Base-by-base conservation (phyloP, 176 grass and related monocot genomes). In the Secale cereale region DNA sequence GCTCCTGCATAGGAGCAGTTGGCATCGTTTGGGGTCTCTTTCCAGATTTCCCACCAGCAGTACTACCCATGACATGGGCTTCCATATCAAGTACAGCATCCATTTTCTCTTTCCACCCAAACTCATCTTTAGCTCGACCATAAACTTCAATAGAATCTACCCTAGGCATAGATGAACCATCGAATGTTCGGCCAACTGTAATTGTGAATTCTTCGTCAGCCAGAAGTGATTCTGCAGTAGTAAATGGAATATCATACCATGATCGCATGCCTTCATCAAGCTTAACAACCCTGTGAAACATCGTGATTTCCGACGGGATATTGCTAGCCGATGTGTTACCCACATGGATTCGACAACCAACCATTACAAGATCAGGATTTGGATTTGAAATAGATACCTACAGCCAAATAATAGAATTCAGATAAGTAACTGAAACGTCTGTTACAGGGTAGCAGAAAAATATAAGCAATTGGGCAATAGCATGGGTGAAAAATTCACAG, bases 101-200 rank as follows among this genome's bases (percentile, higher is more conserved):
- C 93, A 98, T 94, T 90, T 98, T 98, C 82, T 98, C 96, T 88
- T 98, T 98, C 91, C 96, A 98, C 68, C 96, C 96, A 98, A 98
- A 98, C 79, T 98, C 96, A 81, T 98, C 93, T 89, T 95, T 98
- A 32, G 91, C 82, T 60, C 91, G 89, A 79, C 96, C 91, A 89
- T 98, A 98, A 83, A 98, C 86, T 90, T 98, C 96, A 33, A 98
- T 83, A 80, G 76, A 95, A 78, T 98, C 96, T 73, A 98, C 66
- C 57, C 96, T 87, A 87, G 96, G 83, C 68, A 86, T 79, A 22
- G 93, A 86, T 76, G 87, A 91, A 88, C 86, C 90, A 83, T 95
- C 96, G 59, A 92, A 90, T 17, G 96, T 94, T 70, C 65, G 82
- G 19, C 96, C 96, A 79, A 94, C 78, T 83, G 87, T 78, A 64